Percentiles rank a stretch among this genome's conserved stretches.
Evolutionary conservation across 2,329 filamentous ascomycete genomes (phyloP).

Genomic region (Leptographium procerum): DNA sequence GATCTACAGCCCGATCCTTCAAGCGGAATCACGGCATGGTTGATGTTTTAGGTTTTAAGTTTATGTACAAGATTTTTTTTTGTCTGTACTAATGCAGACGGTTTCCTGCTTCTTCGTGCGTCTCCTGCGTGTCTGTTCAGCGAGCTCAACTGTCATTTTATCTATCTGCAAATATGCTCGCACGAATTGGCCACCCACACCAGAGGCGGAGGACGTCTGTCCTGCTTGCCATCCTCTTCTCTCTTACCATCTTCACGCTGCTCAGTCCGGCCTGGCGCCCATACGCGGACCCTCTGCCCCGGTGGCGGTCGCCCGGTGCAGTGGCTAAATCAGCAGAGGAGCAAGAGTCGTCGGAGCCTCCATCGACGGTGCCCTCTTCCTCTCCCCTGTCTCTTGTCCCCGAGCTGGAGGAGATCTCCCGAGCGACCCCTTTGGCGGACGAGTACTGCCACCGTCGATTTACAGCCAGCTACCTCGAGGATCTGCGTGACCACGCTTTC

Average conservation of each 20-base stretch:
- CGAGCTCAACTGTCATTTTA: too few species aligned
- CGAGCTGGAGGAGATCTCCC: neutral
- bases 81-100: neutral
- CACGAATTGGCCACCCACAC: neutral
- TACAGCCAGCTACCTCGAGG: constrained; percentile 5
- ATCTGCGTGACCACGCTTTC: constrained; percentile 8
- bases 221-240: neutral
- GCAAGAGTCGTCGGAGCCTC: neutral
- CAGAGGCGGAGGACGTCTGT: neutral
- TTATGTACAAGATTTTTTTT: neutral
- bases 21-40: too few species aligned
- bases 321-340: neutral
- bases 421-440: neutral
- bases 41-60: too few species aligned
- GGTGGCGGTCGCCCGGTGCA: too few species aligned
- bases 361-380: neutral
- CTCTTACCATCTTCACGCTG: neutral
- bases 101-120: too few species aligned
- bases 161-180: too few species aligned
- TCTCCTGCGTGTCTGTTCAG: neutral
- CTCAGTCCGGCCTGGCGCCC: neutral
- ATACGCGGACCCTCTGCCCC: neutral
- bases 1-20: too few species aligned
- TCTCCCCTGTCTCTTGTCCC: neutral
- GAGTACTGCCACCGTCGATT: constrained; percentile 6